Evolutionary conservation across 2,329 filamentous ascomycete genomes (phyloP).

Genomic region (Tolypocladium inflatum): DNA sequence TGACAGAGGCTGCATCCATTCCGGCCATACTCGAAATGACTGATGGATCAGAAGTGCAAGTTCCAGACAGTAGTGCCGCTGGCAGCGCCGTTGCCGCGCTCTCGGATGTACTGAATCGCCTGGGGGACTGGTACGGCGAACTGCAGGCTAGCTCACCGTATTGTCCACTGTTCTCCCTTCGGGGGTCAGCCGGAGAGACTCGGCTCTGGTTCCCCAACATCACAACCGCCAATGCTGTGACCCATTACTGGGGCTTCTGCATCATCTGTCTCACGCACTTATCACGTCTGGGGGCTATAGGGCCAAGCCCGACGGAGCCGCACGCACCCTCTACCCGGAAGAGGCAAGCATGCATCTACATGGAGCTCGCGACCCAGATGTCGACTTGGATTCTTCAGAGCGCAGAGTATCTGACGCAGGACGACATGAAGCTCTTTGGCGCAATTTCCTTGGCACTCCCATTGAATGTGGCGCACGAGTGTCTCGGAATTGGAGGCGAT

Average conservation of each 20-base stretch:
- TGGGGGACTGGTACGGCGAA: neutral
- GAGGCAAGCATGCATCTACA: neutral
- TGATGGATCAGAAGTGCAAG: slow-evolving; percentile 4
- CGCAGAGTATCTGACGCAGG: slow-evolving; percentile 25
- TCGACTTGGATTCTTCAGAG: slow-evolving; percentile 19
- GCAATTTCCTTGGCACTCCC: slow-evolving; percentile 24
- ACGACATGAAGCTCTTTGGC: slow-evolving; percentile 29
- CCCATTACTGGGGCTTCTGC: slow-evolving; percentile 27
- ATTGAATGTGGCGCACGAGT: slow-evolving; percentile 10
- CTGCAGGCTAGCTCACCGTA: neutral
- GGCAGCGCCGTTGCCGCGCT: no score
- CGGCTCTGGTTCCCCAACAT: slow-evolving; percentile 22
- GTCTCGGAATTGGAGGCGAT: neutral
- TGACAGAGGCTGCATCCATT: slow-evolving; percentile 12
- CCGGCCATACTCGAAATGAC: slow-evolving; percentile 16
- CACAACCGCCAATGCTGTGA: slow-evolving; percentile 24
- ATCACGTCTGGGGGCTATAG: slow-evolving; percentile 3
- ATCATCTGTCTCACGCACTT: slow-evolving; percentile 24
- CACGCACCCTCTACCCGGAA: neutral
- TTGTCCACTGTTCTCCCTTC: neutral
- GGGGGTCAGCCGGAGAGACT: neutral
- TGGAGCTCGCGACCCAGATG: slow-evolving; percentile 6
- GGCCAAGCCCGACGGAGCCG: neutral
- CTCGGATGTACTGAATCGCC: neutral
- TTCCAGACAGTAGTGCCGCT: no score